Percentiles rank a stretch among this genome's conserved stretches.
These are phyloP conservation scores for Karstenula rhodostoma DNA, from an alignment of 2,329 filamentous ascomycete genomes.

Conservation along the genomic window DNA sequence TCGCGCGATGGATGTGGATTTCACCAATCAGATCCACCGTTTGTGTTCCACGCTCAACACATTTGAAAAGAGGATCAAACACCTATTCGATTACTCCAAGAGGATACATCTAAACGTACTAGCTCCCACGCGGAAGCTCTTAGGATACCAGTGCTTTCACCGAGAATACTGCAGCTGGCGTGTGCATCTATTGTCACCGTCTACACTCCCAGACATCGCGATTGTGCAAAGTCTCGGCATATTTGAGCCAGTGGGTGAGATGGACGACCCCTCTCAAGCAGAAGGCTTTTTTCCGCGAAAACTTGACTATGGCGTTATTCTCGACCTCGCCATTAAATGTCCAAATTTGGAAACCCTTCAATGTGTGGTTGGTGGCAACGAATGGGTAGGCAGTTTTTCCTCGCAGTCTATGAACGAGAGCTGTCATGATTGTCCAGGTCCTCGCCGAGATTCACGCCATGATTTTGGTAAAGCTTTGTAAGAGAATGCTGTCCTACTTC, in stretches of 20 bases:
- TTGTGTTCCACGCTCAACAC: constrained; percentile 2
- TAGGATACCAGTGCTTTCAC: background rate
- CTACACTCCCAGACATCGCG: background rate
- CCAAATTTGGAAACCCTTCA: background rate
- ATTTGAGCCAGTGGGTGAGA: background rate
- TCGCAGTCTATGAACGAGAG: constrained; percentile 1
- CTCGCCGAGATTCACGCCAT: background rate
- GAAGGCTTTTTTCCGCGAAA: background rate
- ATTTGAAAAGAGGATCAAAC: background rate
- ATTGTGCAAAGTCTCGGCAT: background rate
- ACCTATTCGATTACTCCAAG: background rate
- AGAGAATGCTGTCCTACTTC: no score
- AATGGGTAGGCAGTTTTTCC: background rate
- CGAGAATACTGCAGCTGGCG: constrained; percentile 1
- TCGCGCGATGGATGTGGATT: background rate
- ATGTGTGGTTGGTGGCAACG: background rate
- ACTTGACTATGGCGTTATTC: no score
- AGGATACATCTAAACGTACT: background rate
- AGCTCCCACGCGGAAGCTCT: background rate
- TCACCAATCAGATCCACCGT: background rate
- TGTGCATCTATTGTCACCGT: constrained; percentile 3
- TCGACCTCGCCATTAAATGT: background rate
- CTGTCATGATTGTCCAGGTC: background rate
- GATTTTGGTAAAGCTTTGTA: background rate
- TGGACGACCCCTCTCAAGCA: background rate